Conservation (phyloP, 192 early-diverging fungal genomes). For the Geosiphon pyriformis region DNA sequence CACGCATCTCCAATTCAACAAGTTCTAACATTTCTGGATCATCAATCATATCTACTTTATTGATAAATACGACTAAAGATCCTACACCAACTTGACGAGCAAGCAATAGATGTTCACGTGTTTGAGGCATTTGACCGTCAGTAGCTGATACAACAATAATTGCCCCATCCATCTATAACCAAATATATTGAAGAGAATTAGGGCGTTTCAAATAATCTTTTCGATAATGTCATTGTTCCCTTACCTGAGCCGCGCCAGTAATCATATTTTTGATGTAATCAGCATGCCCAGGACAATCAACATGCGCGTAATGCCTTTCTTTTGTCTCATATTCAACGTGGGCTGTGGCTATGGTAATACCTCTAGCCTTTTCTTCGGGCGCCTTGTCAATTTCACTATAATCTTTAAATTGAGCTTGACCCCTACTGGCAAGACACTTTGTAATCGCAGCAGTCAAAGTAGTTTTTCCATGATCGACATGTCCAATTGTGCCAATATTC, state of each 20-base stretch:
- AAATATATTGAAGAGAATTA: background rate
- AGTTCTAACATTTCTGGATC: constrained; percentile 97
- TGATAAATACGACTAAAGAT: constrained; percentile 93
- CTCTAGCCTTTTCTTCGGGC: constrained; percentile 95
- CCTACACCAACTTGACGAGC: constrained; percentile 94
- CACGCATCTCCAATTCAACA: constrained; percentile 99
- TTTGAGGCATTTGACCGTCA: constrained; percentile 98
- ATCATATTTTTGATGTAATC: constrained; percentile 99
- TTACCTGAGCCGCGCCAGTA: constrained; percentile 92
- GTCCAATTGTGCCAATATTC: constrained; percentile 98
- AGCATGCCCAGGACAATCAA: constrained; percentile 98
- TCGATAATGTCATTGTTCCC: background rate
- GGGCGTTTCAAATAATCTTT: background rate
- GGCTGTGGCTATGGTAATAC: constrained; percentile 96
- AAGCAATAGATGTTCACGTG: constrained; percentile 94
- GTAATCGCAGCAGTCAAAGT: constrained; percentile 98
- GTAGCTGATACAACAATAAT: constrained; percentile 98
- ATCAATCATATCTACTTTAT: constrained; percentile 97
- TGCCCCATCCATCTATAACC: constrained; percentile 82
- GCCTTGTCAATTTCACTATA: constrained; percentile 98
- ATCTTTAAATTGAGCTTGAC: constrained; percentile 87
- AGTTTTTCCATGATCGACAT: constrained; percentile 99
- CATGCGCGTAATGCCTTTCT: constrained; percentile 89
- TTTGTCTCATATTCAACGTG: constrained; percentile 96
- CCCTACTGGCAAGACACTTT: constrained; percentile 78